Conservation (phyloP, 2,329 filamentous ascomycete species). For the Fusarium napiforme region DNA sequence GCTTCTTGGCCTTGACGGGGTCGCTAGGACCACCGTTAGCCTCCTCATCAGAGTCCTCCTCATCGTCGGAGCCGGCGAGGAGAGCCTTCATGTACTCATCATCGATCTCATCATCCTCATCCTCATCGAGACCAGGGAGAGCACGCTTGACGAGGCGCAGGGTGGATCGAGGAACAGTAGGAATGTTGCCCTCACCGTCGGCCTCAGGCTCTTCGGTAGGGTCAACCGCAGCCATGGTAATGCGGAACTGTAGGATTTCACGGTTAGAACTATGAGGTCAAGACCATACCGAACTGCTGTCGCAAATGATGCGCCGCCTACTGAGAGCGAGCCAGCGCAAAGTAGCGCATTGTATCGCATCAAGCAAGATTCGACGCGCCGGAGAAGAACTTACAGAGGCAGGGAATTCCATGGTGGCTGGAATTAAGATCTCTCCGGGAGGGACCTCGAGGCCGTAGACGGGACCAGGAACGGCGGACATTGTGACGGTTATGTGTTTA, state of each 20-base stretch:
- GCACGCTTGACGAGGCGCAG: constrained; percentile 88
- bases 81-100: constrained; percentile 72
- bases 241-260: constrained; percentile 76
- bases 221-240: constrained; percentile 98
- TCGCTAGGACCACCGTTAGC: constrained; percentile 91
- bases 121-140: constrained; percentile 64
- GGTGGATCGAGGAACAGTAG: constrained; percentile 78
- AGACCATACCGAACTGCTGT: neutral
- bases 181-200: constrained; percentile 70
- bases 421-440: constrained; percentile 82
- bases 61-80: constrained; percentile 61
- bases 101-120: constrained; percentile 72
- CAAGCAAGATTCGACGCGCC: neutral
- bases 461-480: constrained; percentile 75
- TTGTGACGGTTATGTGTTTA: constrained; percentile 48
- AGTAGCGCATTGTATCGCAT: neutral
- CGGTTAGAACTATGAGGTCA: constrained; percentile 21
- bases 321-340: neutral
- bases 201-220: constrained; percentile 80
- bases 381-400: constrained; percentile 75
- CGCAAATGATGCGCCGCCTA: constrained; percentile 23
- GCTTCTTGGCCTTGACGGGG: constrained; percentile 88
- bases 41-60: constrained; percentile 68
- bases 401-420: constrained; percentile 81
- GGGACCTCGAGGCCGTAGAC: constrained; percentile 94